Evolutionary conservation across 2,329 filamentous ascomycete species (phyloP), one percentile per base, ranked within the genome.

Genomic region (Chrysosporium queenslandicum): DNA sequence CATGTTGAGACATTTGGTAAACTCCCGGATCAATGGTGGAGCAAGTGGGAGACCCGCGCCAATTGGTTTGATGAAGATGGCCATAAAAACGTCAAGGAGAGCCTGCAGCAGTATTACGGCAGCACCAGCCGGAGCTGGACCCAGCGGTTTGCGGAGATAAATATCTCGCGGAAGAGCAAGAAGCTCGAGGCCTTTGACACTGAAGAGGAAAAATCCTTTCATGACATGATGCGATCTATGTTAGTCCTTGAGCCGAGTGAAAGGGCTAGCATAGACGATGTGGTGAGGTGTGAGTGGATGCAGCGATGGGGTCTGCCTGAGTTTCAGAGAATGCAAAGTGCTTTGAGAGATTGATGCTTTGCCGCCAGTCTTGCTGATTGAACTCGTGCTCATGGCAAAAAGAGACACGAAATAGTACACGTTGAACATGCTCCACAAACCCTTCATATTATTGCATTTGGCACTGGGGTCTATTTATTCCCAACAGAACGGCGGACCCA

Each of bases 1-100:
- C 60, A 63, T 53, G 56, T 65, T 29, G 58, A 66, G 46, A 55
- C 56, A n/a, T 55, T 61, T 54, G 60, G 60, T 25, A 55, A 53
- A 36, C 57, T 63, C 56, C 57, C 57, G 21, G 56, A 55, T 51
- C 55, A 58, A 27, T 54, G 54, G 46, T 56, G 61, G 43, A 55
- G 57, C 16, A 56, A 46, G n/a, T 61, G 56, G 56, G 46, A 52
- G 27, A 37, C 39, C 21, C 41, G 53, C 45, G 39, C 12, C 14
- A 50, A 56, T n/a, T 56, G 53, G 48, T 55, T 58, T 49, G 47
- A 51, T 4, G 52, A 57, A 32, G 52, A 58, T 30, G 55, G 51
- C 32, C 32, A 36, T 36, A 36, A 36, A 48, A 42, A 55, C 37
- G 53, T 55, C 36, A 53, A 53, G 46, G 45, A 53, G 23, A 25